phyloP scores from a whole-genome alignment of 1,284 basidiomycete genomes.

The Tilletia walkeri region DNA sequence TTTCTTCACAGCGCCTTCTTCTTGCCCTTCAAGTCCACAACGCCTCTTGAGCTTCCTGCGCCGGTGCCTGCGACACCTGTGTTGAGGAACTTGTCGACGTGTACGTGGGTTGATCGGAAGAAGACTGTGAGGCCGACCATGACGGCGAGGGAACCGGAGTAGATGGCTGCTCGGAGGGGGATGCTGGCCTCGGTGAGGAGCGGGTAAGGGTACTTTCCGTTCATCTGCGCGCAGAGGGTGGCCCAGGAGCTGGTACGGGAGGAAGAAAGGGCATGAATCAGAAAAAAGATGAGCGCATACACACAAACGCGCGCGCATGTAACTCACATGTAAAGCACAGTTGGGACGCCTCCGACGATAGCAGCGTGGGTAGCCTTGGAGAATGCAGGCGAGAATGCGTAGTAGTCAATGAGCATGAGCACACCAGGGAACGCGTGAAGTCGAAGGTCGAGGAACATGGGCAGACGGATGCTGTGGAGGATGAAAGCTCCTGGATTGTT shows the following conservation, averaged over 20 bases:
- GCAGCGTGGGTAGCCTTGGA: slow-evolving; percentile 2
- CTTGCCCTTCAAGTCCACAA: slow-evolving; percentile 9
- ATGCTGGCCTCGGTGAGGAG: slow-evolving; percentile 31
- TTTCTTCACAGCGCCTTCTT: slow-evolving; percentile 3
- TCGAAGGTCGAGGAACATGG: slow-evolving; percentile 34
- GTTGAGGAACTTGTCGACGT: slow-evolving; percentile 15
- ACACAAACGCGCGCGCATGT: background rate
- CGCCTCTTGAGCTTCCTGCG: slow-evolving; percentile 6
- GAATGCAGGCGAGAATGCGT: slow-evolving; percentile 5
- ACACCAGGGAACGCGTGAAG: slow-evolving; percentile 43
- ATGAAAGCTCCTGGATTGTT: slow-evolving; percentile 33
- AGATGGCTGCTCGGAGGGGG: slow-evolving; percentile 26
- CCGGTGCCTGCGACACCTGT: slow-evolving; percentile 5
- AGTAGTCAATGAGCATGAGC: slow-evolving; percentile 18
- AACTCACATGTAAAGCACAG: background rate
- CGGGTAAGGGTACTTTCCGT: slow-evolving; percentile 37
- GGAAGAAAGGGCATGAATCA: background rate
- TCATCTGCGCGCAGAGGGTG: slow-evolving; percentile 34
- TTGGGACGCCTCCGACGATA: background rate
- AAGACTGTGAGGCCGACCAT: slow-evolving; percentile 18
- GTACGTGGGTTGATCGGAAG: slow-evolving; percentile 23
- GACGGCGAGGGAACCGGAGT: slow-evolving; percentile 19
- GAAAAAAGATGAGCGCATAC: background rate
- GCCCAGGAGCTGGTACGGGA: slow-evolving; percentile 30
- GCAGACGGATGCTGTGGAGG: slow-evolving; percentile 30